phyloP scores from a whole-genome alignment of 352 stramenopile species.

The Globisporangium paroecandrum region DNA sequence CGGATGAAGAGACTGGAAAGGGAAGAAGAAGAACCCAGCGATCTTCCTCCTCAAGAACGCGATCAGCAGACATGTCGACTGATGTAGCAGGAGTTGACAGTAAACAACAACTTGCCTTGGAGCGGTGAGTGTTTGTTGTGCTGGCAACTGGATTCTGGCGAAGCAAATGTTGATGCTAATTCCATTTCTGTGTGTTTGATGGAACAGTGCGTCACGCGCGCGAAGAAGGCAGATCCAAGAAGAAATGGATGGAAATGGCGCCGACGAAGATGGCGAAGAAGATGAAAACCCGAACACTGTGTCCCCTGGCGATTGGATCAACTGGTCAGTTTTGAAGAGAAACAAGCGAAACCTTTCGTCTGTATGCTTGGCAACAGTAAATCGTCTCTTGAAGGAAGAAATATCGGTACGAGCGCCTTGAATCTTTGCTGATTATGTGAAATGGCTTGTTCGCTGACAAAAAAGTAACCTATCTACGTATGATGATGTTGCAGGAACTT shows the following conservation, averaged over 20 bases:
- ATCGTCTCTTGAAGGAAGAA: slow-evolving; percentile 71
- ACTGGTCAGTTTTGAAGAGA: slow-evolving; percentile 57
- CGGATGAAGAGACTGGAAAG: slow-evolving; percentile 25
- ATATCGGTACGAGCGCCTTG: slow-evolving; percentile 38
- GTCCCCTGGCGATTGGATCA: slow-evolving; percentile 51
- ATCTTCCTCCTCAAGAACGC: slow-evolving; percentile 6
- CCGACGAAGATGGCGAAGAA: slow-evolving; percentile 31
- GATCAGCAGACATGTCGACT: slow-evolving; percentile 10
- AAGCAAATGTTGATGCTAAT: neutral
- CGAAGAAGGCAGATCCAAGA: slow-evolving; percentile 45
- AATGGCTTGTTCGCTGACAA: neutral
- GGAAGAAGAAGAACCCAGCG: neutral
- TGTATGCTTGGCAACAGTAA: slow-evolving; percentile 58
- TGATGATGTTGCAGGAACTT: slow-evolving; percentile 41
- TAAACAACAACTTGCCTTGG: slow-evolving; percentile 37
- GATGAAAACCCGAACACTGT: slow-evolving; percentile 18
- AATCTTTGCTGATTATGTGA: neutral
- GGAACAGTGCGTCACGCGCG: slow-evolving; percentile 58
- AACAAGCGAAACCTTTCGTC: slow-evolving; percentile 38
- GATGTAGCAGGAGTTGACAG: slow-evolving; percentile 13
- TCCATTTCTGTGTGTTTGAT: neutral
- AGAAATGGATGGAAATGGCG: slow-evolving; percentile 43
- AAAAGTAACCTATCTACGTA: neutral
- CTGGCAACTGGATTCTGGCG: neutral
- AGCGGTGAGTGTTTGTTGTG: slow-evolving; percentile 38